phyloP scores from a whole-genome alignment of 2,329 filamentous ascomycete genomes.

The Verticillium longisporum region DNA sequence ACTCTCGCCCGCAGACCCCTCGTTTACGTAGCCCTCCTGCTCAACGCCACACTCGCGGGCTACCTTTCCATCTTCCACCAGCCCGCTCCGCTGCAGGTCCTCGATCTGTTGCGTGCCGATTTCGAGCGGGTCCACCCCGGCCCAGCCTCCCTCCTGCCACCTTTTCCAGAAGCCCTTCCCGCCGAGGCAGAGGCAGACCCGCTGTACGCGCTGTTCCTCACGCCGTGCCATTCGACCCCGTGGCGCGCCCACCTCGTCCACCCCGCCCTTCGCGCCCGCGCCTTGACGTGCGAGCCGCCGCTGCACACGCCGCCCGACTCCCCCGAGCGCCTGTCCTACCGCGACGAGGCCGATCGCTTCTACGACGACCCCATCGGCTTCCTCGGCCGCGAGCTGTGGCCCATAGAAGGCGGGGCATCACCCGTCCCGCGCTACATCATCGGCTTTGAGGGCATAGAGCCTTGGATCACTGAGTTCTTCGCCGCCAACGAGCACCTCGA shows the following conservation, averaged over 20 bases:
- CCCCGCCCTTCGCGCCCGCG: conserved; percentile 69
- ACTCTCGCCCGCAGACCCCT: conserved; percentile 45
- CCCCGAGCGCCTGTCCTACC: conserved; percentile 58
- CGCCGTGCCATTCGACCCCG: conserved; percentile 92
- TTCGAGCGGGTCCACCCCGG: conserved; percentile 54
- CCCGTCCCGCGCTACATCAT: conserved; percentile 51
- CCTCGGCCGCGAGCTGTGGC: conserved; percentile 46
- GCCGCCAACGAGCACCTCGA: conserved; percentile 28
- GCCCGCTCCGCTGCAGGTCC: conserved; percentile 67
- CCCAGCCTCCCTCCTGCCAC: conserved; percentile 13
- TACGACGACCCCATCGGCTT: conserved; percentile 61
- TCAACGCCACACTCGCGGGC: conserved; percentile 64
- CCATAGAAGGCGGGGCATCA: conserved; percentile 18
- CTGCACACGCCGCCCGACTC: conserved; percentile 55
- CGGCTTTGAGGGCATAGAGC: conserved; percentile 53
- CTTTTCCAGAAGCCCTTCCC: conserved; percentile 22
- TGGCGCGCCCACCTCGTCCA: conserved; percentile 87
- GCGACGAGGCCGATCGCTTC: conserved; percentile 88
- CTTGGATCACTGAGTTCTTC: conserved; percentile 37
- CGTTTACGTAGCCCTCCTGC: conserved; percentile 49
- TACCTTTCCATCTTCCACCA: conserved; percentile 77
- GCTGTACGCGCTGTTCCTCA: conserved; percentile 73
- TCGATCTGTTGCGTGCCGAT: conserved; percentile 67
- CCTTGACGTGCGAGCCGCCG: conserved; percentile 80
- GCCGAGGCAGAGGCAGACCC: conserved; percentile 26